Conservation (phyloP, 306 rosid species). For the Citrullus colocynthis region DNA sequence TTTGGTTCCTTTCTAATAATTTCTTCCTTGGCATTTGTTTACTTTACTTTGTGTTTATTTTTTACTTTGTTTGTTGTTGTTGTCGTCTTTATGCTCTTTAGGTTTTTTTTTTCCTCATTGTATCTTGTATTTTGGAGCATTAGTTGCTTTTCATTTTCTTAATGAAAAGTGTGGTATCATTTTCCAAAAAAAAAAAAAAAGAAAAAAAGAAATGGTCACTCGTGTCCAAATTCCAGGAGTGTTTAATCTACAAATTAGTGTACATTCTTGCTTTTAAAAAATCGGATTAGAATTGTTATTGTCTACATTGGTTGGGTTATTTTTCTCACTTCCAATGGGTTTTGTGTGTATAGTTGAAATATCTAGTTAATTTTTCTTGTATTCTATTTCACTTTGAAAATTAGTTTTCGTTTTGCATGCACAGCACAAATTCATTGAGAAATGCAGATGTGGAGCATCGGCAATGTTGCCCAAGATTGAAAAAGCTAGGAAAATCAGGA, state of each 20-base stretch:
- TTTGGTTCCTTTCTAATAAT: background rate
- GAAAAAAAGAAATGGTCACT: too few species aligned
- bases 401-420: conserved; percentile 14
- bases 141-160: too few species aligned
- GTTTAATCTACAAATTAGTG: background rate
- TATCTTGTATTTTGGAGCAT: too few species aligned
- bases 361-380: conserved; percentile 13
- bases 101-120: too few species aligned
- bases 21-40: too few species aligned
- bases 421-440: conserved; percentile 92
- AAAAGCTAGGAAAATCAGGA: conserved; percentile 72
- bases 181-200: too few species aligned
- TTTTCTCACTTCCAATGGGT: background rate
- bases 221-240: background rate
- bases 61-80: too few species aligned
- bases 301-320: background rate
- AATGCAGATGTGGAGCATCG: conserved; percentile 71
- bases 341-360: background rate
- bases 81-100: too few species aligned
- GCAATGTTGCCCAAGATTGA: conserved; percentile 76
- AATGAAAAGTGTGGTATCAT: too few species aligned
- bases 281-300: background rate
- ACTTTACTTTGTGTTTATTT: too few species aligned
- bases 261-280: background rate
- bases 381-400: conserved; percentile 14